Percentiles rank a stretch among this genome's conserved stretches.
Evolutionary conservation across 164 flowering plant species (phyloP).

Genomic region (Euptelea pleiosperma): DNA sequence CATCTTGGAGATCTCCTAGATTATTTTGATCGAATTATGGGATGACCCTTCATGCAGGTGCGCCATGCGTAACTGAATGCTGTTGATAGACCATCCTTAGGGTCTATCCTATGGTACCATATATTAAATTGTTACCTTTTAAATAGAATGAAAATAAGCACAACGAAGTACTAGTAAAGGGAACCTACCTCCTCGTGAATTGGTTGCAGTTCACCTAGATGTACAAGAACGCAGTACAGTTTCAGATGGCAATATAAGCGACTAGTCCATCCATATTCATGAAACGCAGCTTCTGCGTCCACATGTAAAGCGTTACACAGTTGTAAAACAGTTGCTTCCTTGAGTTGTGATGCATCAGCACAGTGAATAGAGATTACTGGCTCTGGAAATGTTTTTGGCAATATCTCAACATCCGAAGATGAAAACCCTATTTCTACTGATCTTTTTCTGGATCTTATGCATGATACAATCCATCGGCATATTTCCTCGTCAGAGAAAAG

Average conservation of each 20-base stretch:
- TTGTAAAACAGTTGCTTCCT: slow-evolving; percentile 5
- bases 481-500: slow-evolving; percentile 6
- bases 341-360: neutral
- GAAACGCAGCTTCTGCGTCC: slow-evolving; percentile 8
- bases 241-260: slow-evolving; percentile 7
- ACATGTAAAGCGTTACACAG: slow-evolving; percentile 4
- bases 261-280: slow-evolving; percentile 7
- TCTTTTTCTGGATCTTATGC: slow-evolving; percentile 6
- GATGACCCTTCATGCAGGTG: neutral
- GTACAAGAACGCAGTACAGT: slow-evolving; percentile 9
- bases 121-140: too few species aligned
- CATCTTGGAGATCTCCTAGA: neutral
- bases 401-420: neutral
- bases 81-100: neutral
- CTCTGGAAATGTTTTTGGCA: neutral
- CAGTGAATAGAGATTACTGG: neutral
- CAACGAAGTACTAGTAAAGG: neutral
- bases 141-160: neutral
- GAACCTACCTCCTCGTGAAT: slow-evolving; percentile 10
- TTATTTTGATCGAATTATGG: neutral
- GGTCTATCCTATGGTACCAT: neutral
- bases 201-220: slow-evolving; percentile 10
- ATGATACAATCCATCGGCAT: slow-evolving; percentile 8
- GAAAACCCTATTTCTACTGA: slow-evolving; percentile 4
- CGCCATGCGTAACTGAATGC: neutral